A percentile compares a stretch with the other conserved stretches of the same genome.
These are phyloP conservation scores for Phaeoacremonium minimum DNA, from an alignment of 2,329 filamentous ascomycete genomes.

Conservation along the genomic window DNA sequence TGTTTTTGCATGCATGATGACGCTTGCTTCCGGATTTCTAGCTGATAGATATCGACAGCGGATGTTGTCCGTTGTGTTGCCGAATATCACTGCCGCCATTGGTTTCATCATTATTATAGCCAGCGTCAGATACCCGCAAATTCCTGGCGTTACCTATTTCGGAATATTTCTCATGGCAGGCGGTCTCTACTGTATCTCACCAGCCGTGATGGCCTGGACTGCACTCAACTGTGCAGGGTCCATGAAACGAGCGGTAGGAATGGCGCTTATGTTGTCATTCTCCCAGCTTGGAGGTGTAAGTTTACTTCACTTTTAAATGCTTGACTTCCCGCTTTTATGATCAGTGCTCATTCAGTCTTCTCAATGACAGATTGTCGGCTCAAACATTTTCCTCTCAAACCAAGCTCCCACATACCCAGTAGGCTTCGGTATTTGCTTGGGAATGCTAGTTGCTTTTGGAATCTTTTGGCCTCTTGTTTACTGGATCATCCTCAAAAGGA, in stretches of 20 bases:
- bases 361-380: constrained; percentile 16
- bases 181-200: constrained; percentile 24
- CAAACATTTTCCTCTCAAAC: constrained; percentile 13
- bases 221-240: constrained; percentile 22
- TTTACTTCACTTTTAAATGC: background rate
- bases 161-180: constrained; percentile 11
- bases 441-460: background rate
- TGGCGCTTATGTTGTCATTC: constrained; percentile 19
- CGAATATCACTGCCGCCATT: constrained; percentile 3
- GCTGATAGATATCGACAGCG: constrained; percentile 4
- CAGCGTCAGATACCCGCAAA: constrained; percentile 2
- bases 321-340: background rate
- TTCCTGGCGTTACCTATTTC: constrained; percentile 1
- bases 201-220: constrained; percentile 21
- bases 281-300: constrained; percentile 12
- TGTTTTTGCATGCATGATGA: constrained; percentile 1
- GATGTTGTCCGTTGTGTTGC: constrained; percentile 6
- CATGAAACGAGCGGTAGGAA: constrained; percentile 22
- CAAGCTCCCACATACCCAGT: constrained; percentile 9
- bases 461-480: constrained; percentile 1
- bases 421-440: constrained; percentile 7
- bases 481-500: background rate
- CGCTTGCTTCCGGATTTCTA: background rate
- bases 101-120: constrained; percentile 2
- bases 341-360: background rate